Conservation (phyloP, 2,329 filamentous ascomycete species). For the Stagonosporopsis chrysanthemi region DNA sequence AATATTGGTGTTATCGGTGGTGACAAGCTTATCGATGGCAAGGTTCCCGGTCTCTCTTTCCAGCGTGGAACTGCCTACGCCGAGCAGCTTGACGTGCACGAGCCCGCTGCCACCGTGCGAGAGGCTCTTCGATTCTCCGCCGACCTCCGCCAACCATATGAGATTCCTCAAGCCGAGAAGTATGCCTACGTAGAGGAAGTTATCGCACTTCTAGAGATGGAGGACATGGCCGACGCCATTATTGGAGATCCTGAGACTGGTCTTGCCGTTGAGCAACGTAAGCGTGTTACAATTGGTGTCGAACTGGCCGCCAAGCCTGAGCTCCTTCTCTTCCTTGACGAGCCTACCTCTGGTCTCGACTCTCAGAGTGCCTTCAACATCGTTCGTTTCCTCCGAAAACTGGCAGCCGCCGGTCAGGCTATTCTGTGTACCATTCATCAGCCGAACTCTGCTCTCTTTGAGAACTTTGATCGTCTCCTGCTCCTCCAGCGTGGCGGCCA, state of each 20-base stretch:
- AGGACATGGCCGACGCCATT: slow-evolving; percentile 70
- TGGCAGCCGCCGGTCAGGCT: slow-evolving; percentile 81
- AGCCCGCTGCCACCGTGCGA: slow-evolving; percentile 67
- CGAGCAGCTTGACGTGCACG: slow-evolving; percentile 71
- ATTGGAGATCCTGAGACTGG: slow-evolving; percentile 68
- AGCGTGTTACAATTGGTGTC: slow-evolving; percentile 70
- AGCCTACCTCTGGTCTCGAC: slow-evolving; percentile 78
- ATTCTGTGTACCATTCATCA: slow-evolving; percentile 93
- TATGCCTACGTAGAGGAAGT: slow-evolving; percentile 72
- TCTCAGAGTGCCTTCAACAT: slow-evolving; percentile 78
- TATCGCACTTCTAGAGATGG: slow-evolving; percentile 70
- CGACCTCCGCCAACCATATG: slow-evolving; percentile 67
- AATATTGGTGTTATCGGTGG: slow-evolving; percentile 70
- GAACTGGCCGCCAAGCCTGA: slow-evolving; percentile 71
- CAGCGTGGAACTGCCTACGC: slow-evolving; percentile 71
- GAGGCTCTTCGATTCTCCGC: slow-evolving; percentile 73
- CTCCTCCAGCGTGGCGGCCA: slow-evolving; percentile 79
- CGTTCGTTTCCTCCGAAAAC: slow-evolving; percentile 77
- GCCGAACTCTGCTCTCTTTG: slow-evolving; percentile 84
- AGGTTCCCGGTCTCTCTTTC: slow-evolving; percentile 64
- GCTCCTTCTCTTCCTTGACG: slow-evolving; percentile 78
- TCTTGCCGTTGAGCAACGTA: slow-evolving; percentile 70
- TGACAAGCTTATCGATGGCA: slow-evolving; percentile 69
- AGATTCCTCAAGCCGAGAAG: slow-evolving; percentile 66
- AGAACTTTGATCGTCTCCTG: slow-evolving; percentile 84